phyloP scores from a whole-genome alignment of 139 green algal species.

The Chloropicon primus region DNA sequence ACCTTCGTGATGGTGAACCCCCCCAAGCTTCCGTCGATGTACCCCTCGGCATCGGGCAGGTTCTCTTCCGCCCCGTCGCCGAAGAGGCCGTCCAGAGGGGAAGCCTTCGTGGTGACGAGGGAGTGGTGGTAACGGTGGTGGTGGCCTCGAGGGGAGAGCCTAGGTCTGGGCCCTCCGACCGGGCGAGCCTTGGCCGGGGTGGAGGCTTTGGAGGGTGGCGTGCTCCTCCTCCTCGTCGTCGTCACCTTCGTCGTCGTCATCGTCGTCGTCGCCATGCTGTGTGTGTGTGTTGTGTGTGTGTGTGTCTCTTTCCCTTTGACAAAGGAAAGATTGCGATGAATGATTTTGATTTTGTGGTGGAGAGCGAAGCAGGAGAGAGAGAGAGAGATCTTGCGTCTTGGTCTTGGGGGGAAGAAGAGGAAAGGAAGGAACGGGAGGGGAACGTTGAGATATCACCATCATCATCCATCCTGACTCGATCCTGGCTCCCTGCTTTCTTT shows the following conservation, averaged over 20 bases:
- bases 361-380: no score
- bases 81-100: not conserved
- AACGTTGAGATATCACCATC: no score
- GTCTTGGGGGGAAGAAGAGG: no score
- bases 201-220: no score
- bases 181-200: no score
- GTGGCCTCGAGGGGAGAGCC: no score
- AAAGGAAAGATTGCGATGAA: not conserved
- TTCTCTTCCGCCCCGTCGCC: not conserved
- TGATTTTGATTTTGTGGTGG: not conserved
- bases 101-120: not conserved
- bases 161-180: no score
- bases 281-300: not conserved
- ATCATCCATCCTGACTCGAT: no score
- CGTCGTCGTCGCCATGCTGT: not conserved
- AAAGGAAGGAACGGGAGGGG: no score
- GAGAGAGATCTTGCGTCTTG: no score
- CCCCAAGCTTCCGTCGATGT: not conserved
- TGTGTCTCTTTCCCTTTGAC: not conserved
- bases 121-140: not conserved
- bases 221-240: not conserved
- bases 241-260: not conserved
- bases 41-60: not conserved
- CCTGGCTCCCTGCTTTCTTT: no score
- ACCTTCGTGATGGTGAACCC: slow-evolving; percentile 52